These are phyloP conservation scores for Blastobotrys malaysiensis DNA, from an alignment of 1,139 yeast species.

Conservation along the genomic window DNA sequence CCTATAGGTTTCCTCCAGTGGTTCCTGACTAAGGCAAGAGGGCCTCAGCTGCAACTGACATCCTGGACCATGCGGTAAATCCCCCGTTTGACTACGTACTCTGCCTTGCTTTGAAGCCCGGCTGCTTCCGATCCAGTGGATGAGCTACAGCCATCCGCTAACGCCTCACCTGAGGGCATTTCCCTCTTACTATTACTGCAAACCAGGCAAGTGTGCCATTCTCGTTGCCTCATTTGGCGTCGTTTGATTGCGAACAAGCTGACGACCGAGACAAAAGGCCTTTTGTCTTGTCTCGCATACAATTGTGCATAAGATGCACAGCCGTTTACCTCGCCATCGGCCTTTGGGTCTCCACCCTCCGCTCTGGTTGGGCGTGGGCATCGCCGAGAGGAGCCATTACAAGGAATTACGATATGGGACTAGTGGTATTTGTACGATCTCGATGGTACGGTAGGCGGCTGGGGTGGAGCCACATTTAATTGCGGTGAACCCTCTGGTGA, in stretches of 20 bases:
- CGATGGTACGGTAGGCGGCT: too few species aligned
- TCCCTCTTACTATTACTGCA: neutral
- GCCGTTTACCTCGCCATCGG: neutral
- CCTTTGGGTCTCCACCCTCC: neutral
- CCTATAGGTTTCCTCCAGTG: neutral
- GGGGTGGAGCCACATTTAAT: too few species aligned
- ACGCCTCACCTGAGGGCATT: slow-evolving; percentile 4
- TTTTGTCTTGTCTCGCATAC: neutral
- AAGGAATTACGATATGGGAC: too few species aligned
- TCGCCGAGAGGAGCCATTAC: too few species aligned
- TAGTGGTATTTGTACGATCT: too few species aligned
- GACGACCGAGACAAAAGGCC: neutral
- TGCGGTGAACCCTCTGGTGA: neutral
- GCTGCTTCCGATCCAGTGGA: neutral
- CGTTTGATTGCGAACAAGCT: neutral
- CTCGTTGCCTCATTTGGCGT: neutral
- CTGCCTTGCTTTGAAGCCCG: neutral
- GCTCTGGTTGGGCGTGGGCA: neutral
- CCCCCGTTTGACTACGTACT: neutral
- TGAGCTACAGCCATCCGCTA: slow-evolving; percentile 8
- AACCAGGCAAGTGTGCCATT: neutral
- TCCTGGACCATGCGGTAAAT: slow-evolving; percentile 3
- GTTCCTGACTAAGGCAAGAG: neutral
- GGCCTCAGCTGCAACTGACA: neutral
- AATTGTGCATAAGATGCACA: neutral